Evolutionary conservation across 2,329 filamentous ascomycete species (phyloP).

Genomic region (Corniculantispora saksenae): DNA sequence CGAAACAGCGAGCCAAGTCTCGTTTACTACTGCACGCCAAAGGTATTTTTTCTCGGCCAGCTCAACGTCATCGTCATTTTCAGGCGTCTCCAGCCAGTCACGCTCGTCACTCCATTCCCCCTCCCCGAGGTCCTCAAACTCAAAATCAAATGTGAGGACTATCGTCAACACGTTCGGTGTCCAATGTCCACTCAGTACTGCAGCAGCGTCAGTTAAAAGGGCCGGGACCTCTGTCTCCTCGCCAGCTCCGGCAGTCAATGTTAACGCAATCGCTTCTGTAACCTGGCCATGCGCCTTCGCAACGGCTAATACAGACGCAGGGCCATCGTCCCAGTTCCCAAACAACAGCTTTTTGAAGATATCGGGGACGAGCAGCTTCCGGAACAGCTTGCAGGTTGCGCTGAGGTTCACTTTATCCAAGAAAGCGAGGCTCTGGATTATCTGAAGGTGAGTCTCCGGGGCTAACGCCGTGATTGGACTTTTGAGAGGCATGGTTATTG

Average conservation of each 20-base stretch:
- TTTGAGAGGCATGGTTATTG: background rate
- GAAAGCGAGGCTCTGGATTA: background rate
- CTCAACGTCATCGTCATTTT: background rate
- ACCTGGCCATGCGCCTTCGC: background rate
- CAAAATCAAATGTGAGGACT: background rate
- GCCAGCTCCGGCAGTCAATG: background rate
- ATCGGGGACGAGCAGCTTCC: background rate
- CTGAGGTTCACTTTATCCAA: background rate
- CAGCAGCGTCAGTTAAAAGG: background rate
- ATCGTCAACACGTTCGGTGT: background rate
- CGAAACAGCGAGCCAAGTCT: background rate
- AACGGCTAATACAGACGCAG: background rate
- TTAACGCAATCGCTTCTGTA: background rate
- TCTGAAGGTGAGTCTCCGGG: background rate
- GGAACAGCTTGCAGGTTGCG: background rate
- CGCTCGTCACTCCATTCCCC: background rate
- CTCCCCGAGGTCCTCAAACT: background rate
- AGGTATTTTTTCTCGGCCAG: background rate
- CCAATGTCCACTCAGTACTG: background rate
- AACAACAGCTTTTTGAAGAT: background rate
- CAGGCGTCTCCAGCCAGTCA: background rate
- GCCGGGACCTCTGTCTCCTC: background rate
- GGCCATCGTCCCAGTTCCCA: background rate
- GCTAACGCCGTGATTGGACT: background rate
- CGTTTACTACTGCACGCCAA: background rate